A percentile compares a stretch with the other conserved stretches of the same genome.
Conservation (phyloP, 371 early-diverging fungal genomes). For the Capillidium rhysosporum region DNA sequence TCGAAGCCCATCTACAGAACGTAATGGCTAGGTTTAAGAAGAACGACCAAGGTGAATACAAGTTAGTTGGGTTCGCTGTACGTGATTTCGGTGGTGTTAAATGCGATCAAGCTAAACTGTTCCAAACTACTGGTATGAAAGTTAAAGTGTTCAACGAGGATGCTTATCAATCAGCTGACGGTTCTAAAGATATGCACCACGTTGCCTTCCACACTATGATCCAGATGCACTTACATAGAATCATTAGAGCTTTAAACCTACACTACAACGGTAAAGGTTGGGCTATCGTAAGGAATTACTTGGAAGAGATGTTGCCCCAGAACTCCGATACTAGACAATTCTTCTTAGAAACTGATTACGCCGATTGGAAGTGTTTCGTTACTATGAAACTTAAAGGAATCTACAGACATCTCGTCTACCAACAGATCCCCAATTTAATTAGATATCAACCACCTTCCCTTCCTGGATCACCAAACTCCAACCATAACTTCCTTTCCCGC, state of each 20-base stretch:
- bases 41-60: conserved; percentile 21
- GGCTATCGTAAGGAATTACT: conserved; percentile 27
- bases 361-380: conserved; percentile 37
- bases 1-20: conserved; percentile 56
- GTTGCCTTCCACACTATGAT: conserved; percentile 39
- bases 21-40: conserved; percentile 27
- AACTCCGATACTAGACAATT: conserved; percentile 19
- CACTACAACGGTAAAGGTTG: conserved; percentile 46
- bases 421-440: conserved; percentile 5
- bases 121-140: conserved; percentile 17
- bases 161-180: conserved; percentile 24
- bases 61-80: conserved; percentile 37
- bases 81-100: conserved; percentile 61
- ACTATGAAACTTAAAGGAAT: conserved; percentile 48
- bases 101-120: conserved; percentile 30
- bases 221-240: conserved; percentile 38
- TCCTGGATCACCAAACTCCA: no score
- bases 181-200: conserved; percentile 20
- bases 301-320: conserved; percentile 22
- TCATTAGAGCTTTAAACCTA: conserved; percentile 37
- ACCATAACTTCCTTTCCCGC: no score
- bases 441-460: conserved; percentile 6
- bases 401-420: conserved; percentile 22
- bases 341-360: conserved; percentile 20
- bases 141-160: conserved; percentile 34